Evolutionary conservation across 2,329 filamentous ascomycete species (phyloP).

Genomic region (Xylariaceae sp.): DNA sequence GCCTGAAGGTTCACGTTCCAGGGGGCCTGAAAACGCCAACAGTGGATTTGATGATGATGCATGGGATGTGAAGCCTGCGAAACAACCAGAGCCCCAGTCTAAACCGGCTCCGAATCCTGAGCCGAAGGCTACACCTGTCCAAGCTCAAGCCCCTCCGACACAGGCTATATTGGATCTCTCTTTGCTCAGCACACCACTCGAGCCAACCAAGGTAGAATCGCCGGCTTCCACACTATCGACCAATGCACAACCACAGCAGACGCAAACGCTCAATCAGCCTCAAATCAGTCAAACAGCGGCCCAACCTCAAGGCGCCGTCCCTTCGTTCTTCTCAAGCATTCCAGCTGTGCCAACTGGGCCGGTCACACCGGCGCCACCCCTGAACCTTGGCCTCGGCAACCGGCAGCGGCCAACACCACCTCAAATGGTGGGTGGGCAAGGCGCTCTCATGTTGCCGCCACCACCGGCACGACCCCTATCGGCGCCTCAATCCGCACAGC

Average conservation of each 20-base stretch:
- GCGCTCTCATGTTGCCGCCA: conserved; percentile 74
- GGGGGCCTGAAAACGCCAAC: conserved; percentile 38
- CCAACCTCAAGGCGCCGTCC: conserved; percentile 60
- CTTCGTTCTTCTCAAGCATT: conserved; percentile 61
- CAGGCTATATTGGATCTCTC: conserved; percentile 60
- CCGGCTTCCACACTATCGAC: conserved; percentile 40
- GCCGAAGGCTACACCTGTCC: conserved; percentile 46
- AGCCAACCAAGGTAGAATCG: conserved; percentile 53
- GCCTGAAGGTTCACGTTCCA: conserved; percentile 38
- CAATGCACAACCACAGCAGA: conserved; percentile 42
- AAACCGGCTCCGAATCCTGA: conserved; percentile 66
- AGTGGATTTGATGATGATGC: conserved; percentile 88
- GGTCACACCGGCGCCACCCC: conserved; percentile 50
- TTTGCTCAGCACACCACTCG: conserved; percentile 57
- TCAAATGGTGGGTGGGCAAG: conserved; percentile 62
- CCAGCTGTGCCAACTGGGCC: conserved; percentile 44
- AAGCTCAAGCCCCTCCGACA: conserved; percentile 39
- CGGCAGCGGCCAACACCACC: conserved; percentile 76
- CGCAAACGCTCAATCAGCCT: conserved; percentile 40
- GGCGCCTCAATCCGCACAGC: conserved; percentile 81
- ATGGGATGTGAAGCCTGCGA: conserved; percentile 91
- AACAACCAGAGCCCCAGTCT: conserved; percentile 53
- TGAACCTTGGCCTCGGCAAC: conserved; percentile 51
- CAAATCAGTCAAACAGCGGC: conserved; percentile 45
- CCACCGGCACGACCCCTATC: conserved; percentile 83